Evolutionary conservation across 1,284 basidiomycete species (phyloP), one percentile per base, ranked within the genome.

Genomic region (Ustilago trichophora): DNA sequence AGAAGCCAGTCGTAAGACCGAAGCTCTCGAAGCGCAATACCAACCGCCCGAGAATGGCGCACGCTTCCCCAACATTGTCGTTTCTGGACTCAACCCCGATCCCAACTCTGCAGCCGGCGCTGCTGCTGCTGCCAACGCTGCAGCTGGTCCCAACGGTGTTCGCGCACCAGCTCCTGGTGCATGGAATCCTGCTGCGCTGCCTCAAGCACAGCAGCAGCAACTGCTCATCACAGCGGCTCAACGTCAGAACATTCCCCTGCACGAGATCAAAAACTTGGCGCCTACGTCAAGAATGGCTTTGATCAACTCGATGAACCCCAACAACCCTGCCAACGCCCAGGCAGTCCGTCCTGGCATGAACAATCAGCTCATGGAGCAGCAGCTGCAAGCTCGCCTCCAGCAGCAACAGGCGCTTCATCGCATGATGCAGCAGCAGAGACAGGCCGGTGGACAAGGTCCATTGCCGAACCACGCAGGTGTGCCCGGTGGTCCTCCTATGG

Each of bases 231-330:
- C 63, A 1, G 78, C 77, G 4, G 78, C 78, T 11, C 54, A 70
- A 45, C 66, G 68, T 22, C 71, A 75, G 24, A 75, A 74, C 24
- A 75, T 80, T 18, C 63, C 75, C 1, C 47, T 78, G 19, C 73
- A 80, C n/a, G 76, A 78, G 34, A 57, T 80, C 47, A 77, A 76
- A 56, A 78, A 71, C 33, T 68, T 79, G 45, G 57, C 70, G 6
- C 76, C 77, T 2, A 64, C 72, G 1, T 57, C 69, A 12, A 62
- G 76, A 7, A 65, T 74, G 54, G 69, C 73, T 0, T 43, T 78
- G 19, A 62, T 78, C 42, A 69, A 76, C 48, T 69, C 64, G 33
- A 68, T 76, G 53, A 70, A 70, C 24, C 70, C 70, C 5, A 57
- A 68, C 58, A 71, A 66, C 45, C 57, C 63, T 3, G 51, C 51